Conservation (phyloP, 768 basidiomycete species). For the Hydnomerulius pinastri region DNA sequence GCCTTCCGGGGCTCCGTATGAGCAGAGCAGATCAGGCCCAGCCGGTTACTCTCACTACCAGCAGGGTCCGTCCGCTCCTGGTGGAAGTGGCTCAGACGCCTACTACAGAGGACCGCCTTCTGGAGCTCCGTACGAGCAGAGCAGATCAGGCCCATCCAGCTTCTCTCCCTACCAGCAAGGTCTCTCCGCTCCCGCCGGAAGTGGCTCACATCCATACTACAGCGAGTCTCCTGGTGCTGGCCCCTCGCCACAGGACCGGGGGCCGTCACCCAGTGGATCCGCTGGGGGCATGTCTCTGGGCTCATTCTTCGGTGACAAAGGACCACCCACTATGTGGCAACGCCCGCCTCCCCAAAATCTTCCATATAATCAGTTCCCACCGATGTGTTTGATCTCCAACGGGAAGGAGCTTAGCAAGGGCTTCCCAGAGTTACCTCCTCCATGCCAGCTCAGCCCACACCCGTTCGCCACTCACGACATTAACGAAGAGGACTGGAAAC, state of each 20-base stretch:
- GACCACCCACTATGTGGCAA: slow-evolving; percentile 27
- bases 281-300: slow-evolving; percentile 14
- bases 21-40: background rate
- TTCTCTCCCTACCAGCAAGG: background rate
- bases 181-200: background rate
- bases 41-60: background rate
- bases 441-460: slow-evolving; percentile 40
- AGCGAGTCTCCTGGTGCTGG: background rate
- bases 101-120: background rate
- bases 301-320: slow-evolving; percentile 30
- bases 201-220: slow-evolving; percentile 1
- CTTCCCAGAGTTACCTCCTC: slow-evolving; percentile 47
- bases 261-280: background rate
- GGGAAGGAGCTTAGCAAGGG: slow-evolving; percentile 36
- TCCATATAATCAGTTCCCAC: slow-evolving; percentile 24
- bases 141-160: background rate
- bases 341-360: slow-evolving; percentile 18
- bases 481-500: slow-evolving; percentile 50
- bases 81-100: background rate
- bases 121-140: background rate
- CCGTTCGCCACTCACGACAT: slow-evolving; percentile 56
- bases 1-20: background rate
- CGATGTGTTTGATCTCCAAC: slow-evolving; percentile 34
- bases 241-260: slow-evolving; percentile 6
- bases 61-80: background rate